Conservation (phyloP, 2,329 filamentous ascomycete species). For the Trichoderma citrinoviride region DNA sequence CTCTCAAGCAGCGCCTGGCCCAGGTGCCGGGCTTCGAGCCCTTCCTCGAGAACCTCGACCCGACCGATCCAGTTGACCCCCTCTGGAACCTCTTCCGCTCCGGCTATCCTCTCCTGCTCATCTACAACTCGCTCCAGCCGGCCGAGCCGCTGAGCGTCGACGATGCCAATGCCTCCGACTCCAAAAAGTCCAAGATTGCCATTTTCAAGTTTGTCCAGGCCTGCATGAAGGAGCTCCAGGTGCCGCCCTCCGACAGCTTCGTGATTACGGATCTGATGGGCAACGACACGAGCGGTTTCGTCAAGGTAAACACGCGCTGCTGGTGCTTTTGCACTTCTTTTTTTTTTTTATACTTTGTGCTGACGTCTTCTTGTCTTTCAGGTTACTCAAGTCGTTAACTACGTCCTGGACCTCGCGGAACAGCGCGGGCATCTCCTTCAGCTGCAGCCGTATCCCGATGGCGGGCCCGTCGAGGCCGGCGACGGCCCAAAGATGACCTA, state of each 20-base stretch:
- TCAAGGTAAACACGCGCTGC: conserved; percentile 61
- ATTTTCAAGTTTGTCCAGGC: conserved; percentile 92
- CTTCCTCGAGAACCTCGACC: conserved; percentile 69
- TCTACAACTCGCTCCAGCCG: conserved; percentile 84
- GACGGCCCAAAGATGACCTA: conserved; percentile 68
- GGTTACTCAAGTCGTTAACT: conserved; percentile 88
- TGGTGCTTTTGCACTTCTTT: conserved; percentile 24
- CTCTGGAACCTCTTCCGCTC: conserved; percentile 84
- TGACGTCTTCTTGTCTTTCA: conserved; percentile 20
- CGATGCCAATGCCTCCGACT: conserved; percentile 57
- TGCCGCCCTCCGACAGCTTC: conserved; percentile 80
- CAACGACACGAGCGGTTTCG: conserved; percentile 93
- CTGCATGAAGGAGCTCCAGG: conserved; percentile 77
- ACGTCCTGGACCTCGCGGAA: conserved; percentile 83
- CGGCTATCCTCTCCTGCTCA: conserved; percentile 78
- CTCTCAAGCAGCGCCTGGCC: conserved; percentile 74
- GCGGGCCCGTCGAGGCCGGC: conserved; percentile 43
- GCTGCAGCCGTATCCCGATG: conserved; percentile 56
- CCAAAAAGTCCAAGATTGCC: conserved; percentile 79
- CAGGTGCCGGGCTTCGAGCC: conserved; percentile 81
- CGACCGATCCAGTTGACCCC: conserved; percentile 76
- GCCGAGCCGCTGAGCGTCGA: conserved; percentile 66
- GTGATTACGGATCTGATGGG: conserved; percentile 89
- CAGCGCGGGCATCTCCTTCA: conserved; percentile 70
- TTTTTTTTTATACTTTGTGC: not conserved